Conservation (phyloP, 2,329 filamentous ascomycete genomes). For the Didymella segeticola region DNA sequence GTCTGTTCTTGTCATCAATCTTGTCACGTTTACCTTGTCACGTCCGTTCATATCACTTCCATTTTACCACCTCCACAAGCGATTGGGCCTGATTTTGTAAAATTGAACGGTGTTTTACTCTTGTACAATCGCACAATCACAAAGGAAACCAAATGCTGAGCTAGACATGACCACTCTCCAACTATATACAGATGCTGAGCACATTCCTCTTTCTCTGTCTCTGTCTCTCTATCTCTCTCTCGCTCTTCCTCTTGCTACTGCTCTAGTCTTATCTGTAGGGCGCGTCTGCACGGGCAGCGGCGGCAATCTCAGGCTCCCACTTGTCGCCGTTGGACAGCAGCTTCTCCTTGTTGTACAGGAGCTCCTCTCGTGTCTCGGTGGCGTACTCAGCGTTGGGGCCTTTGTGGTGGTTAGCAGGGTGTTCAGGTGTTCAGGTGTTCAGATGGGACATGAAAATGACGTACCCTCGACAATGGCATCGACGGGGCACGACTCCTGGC, state of each 20-base stretch:
- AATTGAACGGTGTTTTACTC: conserved; percentile 14
- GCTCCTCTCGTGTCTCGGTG: conserved; percentile 84
- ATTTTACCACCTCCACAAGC: too few species aligned
- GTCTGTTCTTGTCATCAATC: too few species aligned
- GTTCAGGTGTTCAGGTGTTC: background rate
- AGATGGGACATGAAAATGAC: conserved; percentile 41
- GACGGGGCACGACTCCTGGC: conserved; percentile 98
- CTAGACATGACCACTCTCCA: conserved; percentile 25
- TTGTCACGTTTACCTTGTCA: too few species aligned
- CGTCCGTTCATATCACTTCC: background rate
- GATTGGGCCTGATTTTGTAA: conserved; percentile 3
- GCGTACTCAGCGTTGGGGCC: conserved; percentile 77
- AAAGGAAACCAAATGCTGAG: conserved; percentile 35
- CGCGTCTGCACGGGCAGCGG: conserved; percentile 88
- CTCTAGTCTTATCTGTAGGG: conserved; percentile 64
- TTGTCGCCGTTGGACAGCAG: conserved; percentile 73
- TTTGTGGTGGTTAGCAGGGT: conserved; percentile 37
- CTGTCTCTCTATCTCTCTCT: background rate
- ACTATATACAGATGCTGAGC: conserved; percentile 43
- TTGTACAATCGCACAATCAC: conserved; percentile 24
- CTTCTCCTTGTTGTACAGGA: conserved; percentile 98
- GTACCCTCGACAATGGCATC: conserved; percentile 85
- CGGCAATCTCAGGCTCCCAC: conserved; percentile 97
- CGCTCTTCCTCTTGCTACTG: conserved; percentile 41
- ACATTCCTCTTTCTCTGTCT: background rate